phyloP scores from a whole-genome alignment of 1,284 basidiomycete genomes.

The Irpex sp. region DNA sequence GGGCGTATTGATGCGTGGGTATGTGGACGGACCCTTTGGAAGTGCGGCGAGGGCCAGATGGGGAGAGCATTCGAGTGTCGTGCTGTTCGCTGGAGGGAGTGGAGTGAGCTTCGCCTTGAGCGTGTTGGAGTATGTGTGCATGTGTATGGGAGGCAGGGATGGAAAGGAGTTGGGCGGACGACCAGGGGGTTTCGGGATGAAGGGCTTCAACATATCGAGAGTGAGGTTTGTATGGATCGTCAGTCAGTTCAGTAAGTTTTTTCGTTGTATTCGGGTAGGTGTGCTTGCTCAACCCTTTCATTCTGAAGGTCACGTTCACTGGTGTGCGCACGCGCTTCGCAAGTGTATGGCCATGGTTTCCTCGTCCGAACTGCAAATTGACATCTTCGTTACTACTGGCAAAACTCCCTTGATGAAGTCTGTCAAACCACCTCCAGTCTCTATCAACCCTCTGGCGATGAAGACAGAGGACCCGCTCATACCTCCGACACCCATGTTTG shows the following conservation, averaged over 20 bases:
- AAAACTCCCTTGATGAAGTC: constrained; percentile 15
- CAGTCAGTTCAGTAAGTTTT: constrained; percentile 68
- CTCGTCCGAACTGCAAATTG: constrained; percentile 59
- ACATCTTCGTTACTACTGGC: constrained; percentile 78
- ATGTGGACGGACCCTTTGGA: constrained; percentile 81
- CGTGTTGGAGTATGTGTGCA: constrained; percentile 69
- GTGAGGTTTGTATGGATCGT: constrained; percentile 85
- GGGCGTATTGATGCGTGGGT: constrained; percentile 62
- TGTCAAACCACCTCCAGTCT: constrained; percentile 9
- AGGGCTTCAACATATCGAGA: constrained; percentile 48
- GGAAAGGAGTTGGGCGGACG: constrained; percentile 41
- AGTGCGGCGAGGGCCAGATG: constrained; percentile 66
- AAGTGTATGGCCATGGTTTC: constrained; percentile 66
- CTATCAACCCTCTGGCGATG: constrained; percentile 4
- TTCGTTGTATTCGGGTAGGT: constrained; percentile 22
- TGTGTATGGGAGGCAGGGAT: constrained; percentile 56
- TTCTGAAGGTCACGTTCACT: constrained; percentile 70
- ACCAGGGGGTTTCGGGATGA: constrained; percentile 39
- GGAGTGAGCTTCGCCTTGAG: constrained; percentile 78
- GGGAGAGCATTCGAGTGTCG: constrained; percentile 58
- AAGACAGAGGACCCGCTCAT: constrained; percentile 30
- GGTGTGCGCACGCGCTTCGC: constrained; percentile 73
- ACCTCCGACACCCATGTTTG: constrained; percentile 41
- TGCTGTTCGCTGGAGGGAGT: constrained; percentile 78
- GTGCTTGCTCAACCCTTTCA: neutral